Evolutionary conservation across 2,329 filamentous ascomycete genomes (phyloP), one percentile per base, ranked within the genome.

Genomic region (Paecilomyces formosus): DNA sequence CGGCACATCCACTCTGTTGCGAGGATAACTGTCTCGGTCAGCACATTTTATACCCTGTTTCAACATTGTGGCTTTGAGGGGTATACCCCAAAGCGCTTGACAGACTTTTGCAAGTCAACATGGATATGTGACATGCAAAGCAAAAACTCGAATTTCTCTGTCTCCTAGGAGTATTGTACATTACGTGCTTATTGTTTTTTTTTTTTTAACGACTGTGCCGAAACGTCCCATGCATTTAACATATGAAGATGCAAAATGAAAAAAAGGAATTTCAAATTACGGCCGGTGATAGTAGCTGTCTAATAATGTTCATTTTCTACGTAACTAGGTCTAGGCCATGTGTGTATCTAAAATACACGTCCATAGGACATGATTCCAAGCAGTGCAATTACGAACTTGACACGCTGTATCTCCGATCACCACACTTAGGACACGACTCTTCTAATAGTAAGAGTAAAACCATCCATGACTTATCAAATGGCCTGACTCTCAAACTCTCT

Each of bases 401-500:
- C 13, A 39, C 9, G n/a, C 2, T 30, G 8, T 30, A 39, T n/a
- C n/a, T 35, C 35, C 8, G 8, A 30, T 30, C 28, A 30, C 28
- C 28, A 30, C 8, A 31, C 30, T 31, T 2, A 31, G 11, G 11
- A 18, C 39, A 15, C 18, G 7, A 45, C 15, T 18, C n/a, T 2
- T 45, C 9, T 45, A n/a, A 11, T 45, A 18, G 9, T 18, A 45
- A 45, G n/a, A n/a, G 9, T 7, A 45, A 45, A 7, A 31, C 30
- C 5, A 45, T 5, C 6, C 5, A 21, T 15, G 6, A 39, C n/a
- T 1, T n/a, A 45, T 45, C 39, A 45, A 45, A 45, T 18, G 2
- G 39, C 39, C 15, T n/a, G 18, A 18, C 39, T 45, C 4, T 45
- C 39, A 45, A 45, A 18, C 39, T 63, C 60, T 50, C 62, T 56